These are phyloP conservation scores for Dendrostoma leiphaemia DNA, from an alignment of 2,329 filamentous ascomycete genomes.

Conservation along the genomic window DNA sequence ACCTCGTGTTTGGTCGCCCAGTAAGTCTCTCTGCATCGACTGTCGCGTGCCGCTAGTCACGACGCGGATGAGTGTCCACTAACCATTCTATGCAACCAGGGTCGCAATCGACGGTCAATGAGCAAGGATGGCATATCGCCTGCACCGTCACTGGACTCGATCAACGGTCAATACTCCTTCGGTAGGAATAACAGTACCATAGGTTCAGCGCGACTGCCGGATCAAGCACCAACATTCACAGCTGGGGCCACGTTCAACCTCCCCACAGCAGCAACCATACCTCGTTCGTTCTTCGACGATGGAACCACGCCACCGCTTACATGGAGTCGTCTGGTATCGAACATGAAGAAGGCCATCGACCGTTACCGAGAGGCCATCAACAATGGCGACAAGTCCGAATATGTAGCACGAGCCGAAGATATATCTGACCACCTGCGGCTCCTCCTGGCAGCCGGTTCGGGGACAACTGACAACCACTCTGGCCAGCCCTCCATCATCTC, in stretches of 20 bases:
- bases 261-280: slow-evolving; percentile 60
- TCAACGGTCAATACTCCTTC: slow-evolving; percentile 65
- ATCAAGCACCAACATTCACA: slow-evolving; percentile 48
- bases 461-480: slow-evolving; percentile 97
- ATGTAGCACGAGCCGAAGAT: slow-evolving; percentile 92
- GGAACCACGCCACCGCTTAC: slow-evolving; percentile 76
- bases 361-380: slow-evolving; percentile 88
- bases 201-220: slow-evolving; percentile 28
- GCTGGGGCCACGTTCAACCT: slow-evolving; percentile 56
- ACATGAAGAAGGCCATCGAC: slow-evolving; percentile 90
- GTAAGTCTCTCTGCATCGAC: slow-evolving; percentile 44
- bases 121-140: slow-evolving; percentile 71
- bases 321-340: slow-evolving; percentile 86
- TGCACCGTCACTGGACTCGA: slow-evolving; percentile 87
- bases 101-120: slow-evolving; percentile 64
- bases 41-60: neutral
- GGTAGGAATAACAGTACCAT: slow-evolving; percentile 40
- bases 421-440: slow-evolving; percentile 95
- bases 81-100: slow-evolving; percentile 32
- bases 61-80: neutral
- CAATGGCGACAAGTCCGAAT: slow-evolving; percentile 80
- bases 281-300: slow-evolving; percentile 88
- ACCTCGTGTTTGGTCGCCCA: slow-evolving; percentile 65
- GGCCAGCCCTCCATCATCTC: slow-evolving; percentile 99
- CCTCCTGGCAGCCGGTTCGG: slow-evolving; percentile 90